Conservation (phyloP, 2,329 filamentous ascomycete genomes). For the Rhexocercosporidium sp. region DNA sequence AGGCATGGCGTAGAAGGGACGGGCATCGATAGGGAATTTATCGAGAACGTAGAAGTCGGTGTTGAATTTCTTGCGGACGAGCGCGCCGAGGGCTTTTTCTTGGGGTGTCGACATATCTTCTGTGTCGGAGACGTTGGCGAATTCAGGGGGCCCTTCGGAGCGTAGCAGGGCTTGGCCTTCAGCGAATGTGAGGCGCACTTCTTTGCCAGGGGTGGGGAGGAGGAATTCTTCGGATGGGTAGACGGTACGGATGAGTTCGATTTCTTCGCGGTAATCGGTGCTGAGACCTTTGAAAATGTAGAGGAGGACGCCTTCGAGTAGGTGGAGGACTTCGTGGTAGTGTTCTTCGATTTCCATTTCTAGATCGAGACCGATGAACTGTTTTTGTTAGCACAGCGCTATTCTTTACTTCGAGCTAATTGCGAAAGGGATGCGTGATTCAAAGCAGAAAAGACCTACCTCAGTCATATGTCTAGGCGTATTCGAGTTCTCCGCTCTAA, state of each 20-base stretch:
- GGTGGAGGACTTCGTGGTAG: constrained; percentile 75
- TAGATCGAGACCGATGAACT: constrained; percentile 86
- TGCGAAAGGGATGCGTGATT: background rate
- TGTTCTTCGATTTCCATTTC: constrained; percentile 86
- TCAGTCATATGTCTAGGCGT: constrained; percentile 86
- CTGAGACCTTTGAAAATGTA: constrained; percentile 79
- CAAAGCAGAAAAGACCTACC: constrained; percentile 43
- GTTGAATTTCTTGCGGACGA: constrained; percentile 86
- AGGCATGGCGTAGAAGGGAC: constrained; percentile 92
- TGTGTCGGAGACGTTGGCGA: constrained; percentile 70
- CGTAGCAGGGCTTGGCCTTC: constrained; percentile 80
- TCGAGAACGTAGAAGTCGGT: constrained; percentile 98
- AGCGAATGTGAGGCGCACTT: constrained; percentile 77
- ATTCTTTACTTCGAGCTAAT: background rate
- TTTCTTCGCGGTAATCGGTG: constrained; percentile 67
- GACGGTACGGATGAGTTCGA: constrained; percentile 72
- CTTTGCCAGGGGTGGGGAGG: constrained; percentile 74
- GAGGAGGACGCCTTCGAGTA: constrained; percentile 76
- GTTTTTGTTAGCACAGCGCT: constrained; percentile 21
- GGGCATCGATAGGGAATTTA: constrained; percentile 88
- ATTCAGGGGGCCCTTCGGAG: constrained; percentile 72
- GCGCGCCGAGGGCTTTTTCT: constrained; percentile 85
- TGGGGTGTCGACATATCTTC: constrained; percentile 83
- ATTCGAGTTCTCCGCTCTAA: constrained; percentile 86
- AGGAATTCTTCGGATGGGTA: constrained; percentile 82